Percentiles rank a stretch among this genome's conserved stretches.
Conservation (phyloP, 1,139 yeast species). For the Magnusiomyces tetraspermus region DNA sequence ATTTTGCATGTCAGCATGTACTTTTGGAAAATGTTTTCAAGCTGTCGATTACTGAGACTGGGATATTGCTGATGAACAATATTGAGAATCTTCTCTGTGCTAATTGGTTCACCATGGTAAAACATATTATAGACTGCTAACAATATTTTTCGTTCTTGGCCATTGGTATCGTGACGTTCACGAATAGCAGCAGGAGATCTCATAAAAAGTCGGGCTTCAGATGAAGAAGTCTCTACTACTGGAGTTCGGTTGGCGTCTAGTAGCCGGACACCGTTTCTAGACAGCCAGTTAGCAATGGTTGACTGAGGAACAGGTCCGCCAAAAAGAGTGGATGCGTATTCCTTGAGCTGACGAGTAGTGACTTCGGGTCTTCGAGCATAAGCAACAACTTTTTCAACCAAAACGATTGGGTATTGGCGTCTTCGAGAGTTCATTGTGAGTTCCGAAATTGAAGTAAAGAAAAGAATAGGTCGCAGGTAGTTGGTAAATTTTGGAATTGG, state of each 20-base stretch:
- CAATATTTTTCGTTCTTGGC: neutral
- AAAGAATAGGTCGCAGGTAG: too few relatives aligned
- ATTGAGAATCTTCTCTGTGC: neutral
- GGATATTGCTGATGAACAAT: neutral
- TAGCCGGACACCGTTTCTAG: neutral
- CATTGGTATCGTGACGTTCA: neutral
- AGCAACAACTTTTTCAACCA: neutral
- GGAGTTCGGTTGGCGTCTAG: neutral
- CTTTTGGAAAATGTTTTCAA: neutral
- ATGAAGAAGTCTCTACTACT: neutral
- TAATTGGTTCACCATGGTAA: neutral
- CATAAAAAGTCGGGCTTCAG: neutral
- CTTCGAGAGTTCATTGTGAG: neutral
- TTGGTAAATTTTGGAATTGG: too few relatives aligned
- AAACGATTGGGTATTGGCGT: neutral
- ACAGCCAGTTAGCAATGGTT: conserved; percentile 1
- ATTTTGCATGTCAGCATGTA: neutral
- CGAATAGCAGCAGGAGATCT: conserved; percentile 1
- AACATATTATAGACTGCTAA: neutral
- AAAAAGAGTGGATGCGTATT: neutral
- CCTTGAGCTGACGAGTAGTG: neutral
- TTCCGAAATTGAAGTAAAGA: neutral
- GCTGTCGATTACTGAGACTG: neutral
- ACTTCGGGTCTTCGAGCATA: neutral
- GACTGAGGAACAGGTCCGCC: neutral